phyloP scores from a whole-genome alignment of 1,284 basidiomycete species.

The Clitocybe nebularis region DNA sequence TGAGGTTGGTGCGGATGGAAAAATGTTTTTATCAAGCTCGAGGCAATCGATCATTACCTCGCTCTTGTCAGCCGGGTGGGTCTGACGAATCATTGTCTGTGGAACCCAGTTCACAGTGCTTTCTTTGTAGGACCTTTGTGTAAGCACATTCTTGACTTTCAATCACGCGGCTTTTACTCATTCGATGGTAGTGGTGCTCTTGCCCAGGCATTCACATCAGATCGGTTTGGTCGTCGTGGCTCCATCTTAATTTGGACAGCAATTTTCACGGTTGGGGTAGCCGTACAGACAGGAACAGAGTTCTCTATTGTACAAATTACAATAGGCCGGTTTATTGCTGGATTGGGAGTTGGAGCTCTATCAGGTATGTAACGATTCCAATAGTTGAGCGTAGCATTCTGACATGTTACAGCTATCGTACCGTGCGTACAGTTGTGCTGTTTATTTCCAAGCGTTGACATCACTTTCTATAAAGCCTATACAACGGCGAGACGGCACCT shows the following conservation, averaged over 20 bases:
- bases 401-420: slow-evolving; percentile 56
- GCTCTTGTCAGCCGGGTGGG: slow-evolving; percentile 71
- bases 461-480: slow-evolving; percentile 35
- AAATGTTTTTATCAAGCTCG: slow-evolving; percentile 51
- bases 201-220: slow-evolving; percentile 72
- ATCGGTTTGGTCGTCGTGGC: slow-evolving; percentile 65
- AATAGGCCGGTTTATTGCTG: slow-evolving; percentile 66
- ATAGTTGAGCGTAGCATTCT: slow-evolving; percentile 1
- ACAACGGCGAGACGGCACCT: slow-evolving; percentile 78
- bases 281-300: slow-evolving; percentile 66
- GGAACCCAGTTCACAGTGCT: too few relatives aligned
- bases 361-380: slow-evolving; percentile 41
- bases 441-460: slow-evolving; percentile 1
- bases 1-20: slow-evolving; percentile 44
- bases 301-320: slow-evolving; percentile 63
- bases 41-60: slow-evolving; percentile 78
- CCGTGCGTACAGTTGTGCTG: slow-evolving; percentile 36
- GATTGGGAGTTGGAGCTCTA: slow-evolving; percentile 74
- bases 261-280: slow-evolving; percentile 69
- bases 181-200: slow-evolving; percentile 52
- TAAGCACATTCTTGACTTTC: slow-evolving; percentile 23
- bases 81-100: slow-evolving; percentile 3
- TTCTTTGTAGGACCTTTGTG: slow-evolving; percentile 56
- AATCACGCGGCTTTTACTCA: slow-evolving; percentile 1
- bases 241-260: slow-evolving; percentile 77